phyloP scores from a whole-genome alignment of 2,329 filamentous ascomycete species.

The Verticillium albo-atrum region DNA sequence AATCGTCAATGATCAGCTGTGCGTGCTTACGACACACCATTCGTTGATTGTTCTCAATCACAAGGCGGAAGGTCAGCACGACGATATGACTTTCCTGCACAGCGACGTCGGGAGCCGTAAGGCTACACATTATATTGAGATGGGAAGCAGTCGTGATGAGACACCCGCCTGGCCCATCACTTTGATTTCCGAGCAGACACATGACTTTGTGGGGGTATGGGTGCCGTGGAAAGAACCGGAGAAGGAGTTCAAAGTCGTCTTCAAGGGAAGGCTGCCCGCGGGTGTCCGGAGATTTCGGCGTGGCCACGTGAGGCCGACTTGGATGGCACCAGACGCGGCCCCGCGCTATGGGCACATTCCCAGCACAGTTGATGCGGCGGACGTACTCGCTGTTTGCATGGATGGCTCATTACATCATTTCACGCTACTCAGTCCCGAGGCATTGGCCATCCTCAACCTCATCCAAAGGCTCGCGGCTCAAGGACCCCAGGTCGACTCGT shows the following conservation, averaged over 20 bases:
- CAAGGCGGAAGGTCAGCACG: slow-evolving; percentile 26
- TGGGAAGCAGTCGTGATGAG: slow-evolving; percentile 27
- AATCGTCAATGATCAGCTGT: slow-evolving; percentile 41
- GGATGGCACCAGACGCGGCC: slow-evolving; percentile 31
- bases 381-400: slow-evolving; percentile 61
- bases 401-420: slow-evolving; percentile 70
- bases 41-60: slow-evolving; percentile 53
- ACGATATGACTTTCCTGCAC: slow-evolving; percentile 35
- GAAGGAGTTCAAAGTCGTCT: slow-evolving; percentile 40
- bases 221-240: slow-evolving; percentile 36
- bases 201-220: slow-evolving; percentile 46
- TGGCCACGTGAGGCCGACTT: slow-evolving; percentile 48
- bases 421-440: slow-evolving; percentile 54
- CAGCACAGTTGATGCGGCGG: slow-evolving; percentile 38
- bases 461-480: slow-evolving; percentile 54
- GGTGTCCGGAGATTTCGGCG: slow-evolving; percentile 54
- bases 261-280: slow-evolving; percentile 51
- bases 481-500: slow-evolving; percentile 14
- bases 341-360: slow-evolving; percentile 37
- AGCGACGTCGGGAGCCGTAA: slow-evolving; percentile 40
- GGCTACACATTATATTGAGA: slow-evolving; percentile 41
- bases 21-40: slow-evolving; percentile 48
- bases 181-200: slow-evolving; percentile 43
- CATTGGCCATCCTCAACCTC: slow-evolving; percentile 67
- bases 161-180: slow-evolving; percentile 32